Evolutionary conservation across 768 basidiomycete species (phyloP), one percentile per base, ranked within the genome.

Genomic region (Tricholoma flavovirens): DNA sequence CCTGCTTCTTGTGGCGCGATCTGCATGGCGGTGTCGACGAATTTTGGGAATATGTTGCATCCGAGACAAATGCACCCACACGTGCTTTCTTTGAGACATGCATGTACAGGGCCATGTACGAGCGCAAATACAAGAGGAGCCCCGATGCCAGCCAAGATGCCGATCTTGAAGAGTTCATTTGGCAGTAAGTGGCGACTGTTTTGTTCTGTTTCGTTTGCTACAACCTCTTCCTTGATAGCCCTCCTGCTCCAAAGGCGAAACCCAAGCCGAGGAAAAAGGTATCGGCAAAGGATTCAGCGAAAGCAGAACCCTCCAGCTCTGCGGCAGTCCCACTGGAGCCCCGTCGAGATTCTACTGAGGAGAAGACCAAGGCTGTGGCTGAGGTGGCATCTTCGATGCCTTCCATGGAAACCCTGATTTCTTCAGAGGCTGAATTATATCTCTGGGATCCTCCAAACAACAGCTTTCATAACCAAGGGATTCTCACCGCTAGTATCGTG

Each of bases 41-140:
- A 66, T 80, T 91, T 53, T 98, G 89, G 68, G 95, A 98, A 69
- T 98, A 95, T 68, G 88, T 97, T 15, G 87, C 90, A 24, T 76
- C 83, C 3, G 81, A 79, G 11, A 86, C 86, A 4, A 93, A 92
- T 46, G 84, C 83, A 51, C 88, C 90, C 0, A 95, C 92, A 0
- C 82, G 86, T 48, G 87, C 83, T 14, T 89, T 93, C 68, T 97
- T 98, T 67, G 94, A 98, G 73, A 86, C 86, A 22, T 91, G 93
- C 72, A 89, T 98, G 80, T 90, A 96, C 63, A 85, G 91, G 26
- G 96, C 96, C 56, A 93, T 98, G 86, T 98, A 88, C 70, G 97
- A 99, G 67, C 83, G 94, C 72, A 95, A 94, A 75, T 87, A 88
- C 75, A 86, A 78, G 63, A 75, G 62, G 51, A 83, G 82, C 62